Base-by-base conservation (phyloP, 2,329 filamentous ascomycete species). In the Gaeumannomyces tritici region DNA sequence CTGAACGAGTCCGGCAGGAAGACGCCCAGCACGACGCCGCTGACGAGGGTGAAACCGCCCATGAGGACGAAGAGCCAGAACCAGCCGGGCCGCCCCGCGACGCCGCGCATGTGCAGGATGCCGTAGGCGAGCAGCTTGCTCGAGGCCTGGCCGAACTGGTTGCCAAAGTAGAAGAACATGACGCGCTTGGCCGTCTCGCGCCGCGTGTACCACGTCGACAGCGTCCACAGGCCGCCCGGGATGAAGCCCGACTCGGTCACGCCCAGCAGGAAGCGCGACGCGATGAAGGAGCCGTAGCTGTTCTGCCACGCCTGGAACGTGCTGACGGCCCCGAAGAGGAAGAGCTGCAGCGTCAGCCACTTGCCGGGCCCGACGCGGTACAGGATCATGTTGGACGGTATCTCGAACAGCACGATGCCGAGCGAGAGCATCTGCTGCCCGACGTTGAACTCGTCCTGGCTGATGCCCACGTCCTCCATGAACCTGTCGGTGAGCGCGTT, bases 101-200 rank as follows among this genome's bases (percentile, higher is more conserved):
- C 74, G 1, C 80, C 81, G 8, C 75, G 70, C 73, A 85, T 77
- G 62, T 80, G 78, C 28, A 85, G 73, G 47, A 81, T 79, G 2
- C 75, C 77, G 51, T 74, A 79, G 0, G 77, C 78, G 3, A 80
- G 66, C 3, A 80, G 72, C 63, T 71, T 71, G 42, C 71, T 68
- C 0, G 74, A 76, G 0, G 77, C 79, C 24, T 75, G 74, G 6
- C 80, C 81, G 21, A 82, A 74, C 68, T 82, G 77, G 66, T 83
- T 82, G 13, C 82, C 82, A 62, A 84, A 80, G 71, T 80, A 84
- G 70, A 84, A 84, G 42, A 83, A 68, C 68, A 79, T 80, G 59
- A 82, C 76, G 11, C 81, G 76, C 64, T 82, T 79, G 62, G 78
- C 79, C 0, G 78, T 79, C 67, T 84, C 82, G 3, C 73, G 72